phyloP scores from a whole-genome alignment of 2,329 filamentous ascomycete species.

The Sporothrix euskadiensis region DNA sequence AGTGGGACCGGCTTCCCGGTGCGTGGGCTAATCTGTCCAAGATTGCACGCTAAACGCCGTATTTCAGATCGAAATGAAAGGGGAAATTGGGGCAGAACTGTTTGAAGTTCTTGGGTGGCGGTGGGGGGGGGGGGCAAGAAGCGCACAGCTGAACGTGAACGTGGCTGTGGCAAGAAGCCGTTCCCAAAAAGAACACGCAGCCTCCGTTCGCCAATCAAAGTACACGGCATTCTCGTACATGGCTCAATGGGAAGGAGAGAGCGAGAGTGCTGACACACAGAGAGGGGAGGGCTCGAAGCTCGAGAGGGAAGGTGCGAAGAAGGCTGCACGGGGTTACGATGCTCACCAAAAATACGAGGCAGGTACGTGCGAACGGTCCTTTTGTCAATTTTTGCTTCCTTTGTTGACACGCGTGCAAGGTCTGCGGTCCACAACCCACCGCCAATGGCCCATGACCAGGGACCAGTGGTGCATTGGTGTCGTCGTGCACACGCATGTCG shows the following conservation, averaged over 20 bases:
- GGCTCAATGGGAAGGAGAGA: neutral
- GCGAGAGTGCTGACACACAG: neutral
- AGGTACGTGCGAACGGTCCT: neutral
- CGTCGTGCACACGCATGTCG: slow-evolving; percentile 1
- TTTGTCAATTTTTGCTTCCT: neutral
- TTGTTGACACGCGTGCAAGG: slow-evolving; percentile 7
- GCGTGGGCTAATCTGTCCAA: slow-evolving; percentile 23
- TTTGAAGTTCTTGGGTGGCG: neutral
- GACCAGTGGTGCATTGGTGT: neutral
- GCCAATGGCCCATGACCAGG: neutral
- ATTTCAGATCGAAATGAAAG: slow-evolving; percentile 22
- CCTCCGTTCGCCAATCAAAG: neutral
- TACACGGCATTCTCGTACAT: neutral
- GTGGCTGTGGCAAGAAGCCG: neutral
- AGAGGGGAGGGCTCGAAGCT: neutral
- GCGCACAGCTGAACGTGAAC: neutral
- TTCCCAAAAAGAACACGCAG: neutral
- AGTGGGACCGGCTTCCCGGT: slow-evolving; percentile 23
- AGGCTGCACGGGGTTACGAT: neutral
- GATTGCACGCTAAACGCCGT: slow-evolving; percentile 22
- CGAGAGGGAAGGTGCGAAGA: neutral
- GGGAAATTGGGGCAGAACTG: slow-evolving; percentile 20
- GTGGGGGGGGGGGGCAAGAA: neutral
- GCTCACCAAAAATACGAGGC: neutral
- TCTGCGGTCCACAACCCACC: neutral